Base-by-base conservation (phyloP, 176 grass and related monocot species). In the Cenchrus fungigraminus region DNA sequence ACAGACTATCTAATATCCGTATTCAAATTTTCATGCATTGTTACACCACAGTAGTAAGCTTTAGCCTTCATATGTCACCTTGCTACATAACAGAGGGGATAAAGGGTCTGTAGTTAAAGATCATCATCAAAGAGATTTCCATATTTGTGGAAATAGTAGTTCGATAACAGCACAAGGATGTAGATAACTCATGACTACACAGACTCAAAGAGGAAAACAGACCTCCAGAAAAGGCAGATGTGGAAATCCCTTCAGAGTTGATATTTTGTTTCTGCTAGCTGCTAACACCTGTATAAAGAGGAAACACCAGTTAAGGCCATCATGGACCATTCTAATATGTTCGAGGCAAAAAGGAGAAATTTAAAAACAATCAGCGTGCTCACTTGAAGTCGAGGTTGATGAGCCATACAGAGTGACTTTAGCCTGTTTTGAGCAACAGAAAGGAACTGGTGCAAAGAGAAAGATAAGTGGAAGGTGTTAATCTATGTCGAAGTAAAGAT, bases 341-440 rank as follows among this genome's bases (percentile, higher is more conserved):
- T 83, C 12, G 75, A 79, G 52, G 71, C 9, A 74, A 71, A 73
- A 12, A 70, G 47, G 13, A 71, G 19, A n/a, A n/a, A 9, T n/a
- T 4, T 37, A 68, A 52, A 50, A 29, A 14, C 15, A 42, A 56
- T 46, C 86, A 85, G 86, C 22, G 79, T 76, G 71, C 91, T 91
- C 53, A 94, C 96, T 89, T 98, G 93, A 56, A 98, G 89, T 73
- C 86, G 93, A 84, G 96, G 96, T 78, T 98, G 93, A 81, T 78
- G 84, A 71, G 87, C 86, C 96, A 98, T 98, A 76, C 80, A 84
- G 9, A 98, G 88, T 77, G 96, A 94, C 75, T 80, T 95, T 62
- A 98, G 86, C 88, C 86, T 95, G 86, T 98, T 98, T 89, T 94
- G 93, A 76, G 96, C 93, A 73, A 95, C 90, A 81, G 96, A 98